Evolutionary conservation across 805 yeast species (phyloP), one percentile per base, ranked within the genome.

Genomic region (Cyberlindnera subsufficiens): DNA sequence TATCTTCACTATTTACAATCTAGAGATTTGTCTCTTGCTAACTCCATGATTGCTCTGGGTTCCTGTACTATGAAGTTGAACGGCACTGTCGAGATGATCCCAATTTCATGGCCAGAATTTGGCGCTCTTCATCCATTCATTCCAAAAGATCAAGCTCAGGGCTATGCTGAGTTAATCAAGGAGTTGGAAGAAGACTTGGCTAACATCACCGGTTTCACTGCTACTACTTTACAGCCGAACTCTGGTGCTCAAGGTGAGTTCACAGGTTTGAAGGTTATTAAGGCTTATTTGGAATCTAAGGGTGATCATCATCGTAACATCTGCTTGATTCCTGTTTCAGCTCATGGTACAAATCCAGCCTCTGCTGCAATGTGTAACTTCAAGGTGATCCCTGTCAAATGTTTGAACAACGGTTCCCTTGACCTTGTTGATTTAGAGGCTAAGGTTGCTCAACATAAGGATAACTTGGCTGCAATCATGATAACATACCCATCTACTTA

Each of bases 231-330:
- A 46, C 95, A 88, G 82, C 99, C 99, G 49, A 93, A 93, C 63
- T 87, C 97, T 32, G 99, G 99, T 53, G 98, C 99, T 32, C 96
- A 91, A 66, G 99, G 99, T 65, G 99, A 93, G 66, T 93, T 85
- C 67, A 78, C 98, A 14, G 99, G 99, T 25, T 72, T 93, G 46
- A 78, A 95, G 46, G 88, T 89, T 36, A 91, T 93, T 52, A 76
- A 80, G 53, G 77, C 84, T 32, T 93, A 86, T 61, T 77, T 86
- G 53, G 77, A 79, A 47, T 68, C 82, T 17, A 72, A 69, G 36
- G 95, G 93, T 34, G 82, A 89, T 59, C 64, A 73, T 15, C 68
- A 80, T 45, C 77, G 99, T 60, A 80, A 89, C 62, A 74, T 93
- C 42, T 93, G 97, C 65, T 73, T 93, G 60, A 93, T 93, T 55